Evolutionary conservation across 2,329 filamentous ascomycete species (phyloP).

Genomic region (Arthroderma sp.): DNA sequence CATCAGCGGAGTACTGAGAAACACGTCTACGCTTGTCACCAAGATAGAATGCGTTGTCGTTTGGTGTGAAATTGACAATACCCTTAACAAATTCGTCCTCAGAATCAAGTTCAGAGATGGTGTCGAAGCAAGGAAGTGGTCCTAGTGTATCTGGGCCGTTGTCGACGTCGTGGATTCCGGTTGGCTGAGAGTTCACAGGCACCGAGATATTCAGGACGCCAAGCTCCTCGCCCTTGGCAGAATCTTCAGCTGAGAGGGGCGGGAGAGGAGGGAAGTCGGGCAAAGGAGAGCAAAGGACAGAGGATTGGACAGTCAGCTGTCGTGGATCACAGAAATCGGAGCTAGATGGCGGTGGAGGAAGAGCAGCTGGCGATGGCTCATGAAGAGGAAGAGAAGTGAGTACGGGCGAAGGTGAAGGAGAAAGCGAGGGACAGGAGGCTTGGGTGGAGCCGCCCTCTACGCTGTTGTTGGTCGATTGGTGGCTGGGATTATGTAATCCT

Average conservation of each 20-base stretch:
- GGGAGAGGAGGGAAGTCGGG: conserved; percentile 53
- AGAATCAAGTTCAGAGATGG: conserved; percentile 78
- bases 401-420: conserved; percentile 72
- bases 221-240: conserved; percentile 22
- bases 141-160: conserved; percentile 36
- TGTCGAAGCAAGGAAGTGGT: conserved; percentile 63
- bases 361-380: conserved; percentile 61
- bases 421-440: conserved; percentile 65
- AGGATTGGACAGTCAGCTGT: conserved; percentile 59
- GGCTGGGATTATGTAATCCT: conserved; percentile 3
- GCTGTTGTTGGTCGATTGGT: conserved; percentile 36
- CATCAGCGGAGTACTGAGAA: conserved; percentile 54
- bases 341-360: conserved; percentile 49
- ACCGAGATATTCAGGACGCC: conserved; percentile 13
- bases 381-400: conserved; percentile 60
- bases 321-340: conserved; percentile 85
- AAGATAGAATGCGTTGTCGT: conserved; percentile 46
- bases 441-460: conserved; percentile 47
- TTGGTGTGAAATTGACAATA: conserved; percentile 54
- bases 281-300: conserved; percentile 33
- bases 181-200: neutral
- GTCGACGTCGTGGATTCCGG: neutral
- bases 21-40: conserved; percentile 61
- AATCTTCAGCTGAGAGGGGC: conserved; percentile 33
- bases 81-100: conserved; percentile 74